A percentile compares a stretch with the other conserved stretches of the same genome.
Evolutionary conservation across 306 rosid species (phyloP).

Genomic region (Trichosanthes cucumerina): DNA sequence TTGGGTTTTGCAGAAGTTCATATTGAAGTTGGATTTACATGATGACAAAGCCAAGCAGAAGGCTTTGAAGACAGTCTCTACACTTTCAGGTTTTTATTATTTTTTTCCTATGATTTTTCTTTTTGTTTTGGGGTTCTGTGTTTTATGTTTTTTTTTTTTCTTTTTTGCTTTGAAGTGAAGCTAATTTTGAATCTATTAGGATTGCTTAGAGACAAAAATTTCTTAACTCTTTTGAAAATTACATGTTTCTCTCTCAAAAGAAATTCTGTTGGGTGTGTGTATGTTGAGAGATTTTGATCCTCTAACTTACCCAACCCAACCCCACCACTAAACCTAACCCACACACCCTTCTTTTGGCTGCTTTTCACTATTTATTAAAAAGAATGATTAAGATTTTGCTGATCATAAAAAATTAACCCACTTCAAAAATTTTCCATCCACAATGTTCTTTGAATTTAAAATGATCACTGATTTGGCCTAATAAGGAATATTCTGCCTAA

Average conservation of each 20-base stretch:
- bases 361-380: not conserved
- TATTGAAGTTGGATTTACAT: slow-evolving; percentile 61
- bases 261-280: not conserved
- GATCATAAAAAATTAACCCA: not conserved
- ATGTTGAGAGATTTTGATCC: not conserved
- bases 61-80: slow-evolving; percentile 74
- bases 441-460: not conserved
- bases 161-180: not conserved
- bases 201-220: slow-evolving; percentile 1
- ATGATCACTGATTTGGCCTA: not conserved
- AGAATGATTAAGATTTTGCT: not conserved
- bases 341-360: not conserved
- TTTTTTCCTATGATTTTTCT: slow-evolving; percentile 6
- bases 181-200: not conserved
- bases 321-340: slow-evolving; percentile 12
- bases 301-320: slow-evolving; percentile 9
- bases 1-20: slow-evolving; percentile 45
- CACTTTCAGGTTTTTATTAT: slow-evolving; percentile 50
- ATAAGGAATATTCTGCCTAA: not conserved
- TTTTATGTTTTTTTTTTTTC: not conserved
- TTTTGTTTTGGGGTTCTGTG: not conserved
- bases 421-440: not conserved
- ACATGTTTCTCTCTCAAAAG: not conserved
- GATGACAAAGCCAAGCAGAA: slow-evolving; percentile 84
- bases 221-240: not conserved